Base-by-base conservation (phyloP, 139 green algal genomes). In the Mesotaenium endlicherianum region DNA sequence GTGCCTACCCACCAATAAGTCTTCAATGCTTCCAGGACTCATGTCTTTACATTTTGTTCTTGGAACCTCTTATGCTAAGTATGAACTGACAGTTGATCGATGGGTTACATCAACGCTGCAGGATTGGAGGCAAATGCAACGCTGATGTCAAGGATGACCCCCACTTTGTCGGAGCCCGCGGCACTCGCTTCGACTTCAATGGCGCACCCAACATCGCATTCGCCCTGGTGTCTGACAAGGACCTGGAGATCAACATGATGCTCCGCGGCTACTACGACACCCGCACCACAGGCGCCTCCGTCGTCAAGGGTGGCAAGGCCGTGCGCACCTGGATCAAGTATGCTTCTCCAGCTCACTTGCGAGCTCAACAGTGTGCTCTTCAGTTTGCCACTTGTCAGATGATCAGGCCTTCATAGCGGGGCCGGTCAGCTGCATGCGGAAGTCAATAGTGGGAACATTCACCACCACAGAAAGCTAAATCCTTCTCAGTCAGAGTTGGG, bases 161-260 rank as follows among this genome's bases (percentile, higher is more conserved):
- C 14, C 78, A 85, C 11, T 83, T 85, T 20, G 31, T 84, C 67
- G 78, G 78, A 2, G 69, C 68, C 16, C 41, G 76, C 45, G 80
- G 80, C 31, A 75, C 39, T 36, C 44, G 30, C 36, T 86, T 86
- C 71, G 80, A 86, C 38, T 86, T 86, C 69, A 74, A 40, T 3
- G 80, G 80, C 40, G 31, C 38, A 3, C 40, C 72, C 16, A 39
- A 44, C 16, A 31, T n/a, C 40, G 26, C 31, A 8, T 86, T 57
- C 80, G 60, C 72, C 69, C 49, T 86, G 30, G 17, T 83, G 5
- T 42, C 53, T 2, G 80, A 77, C 34, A 34, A 84, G 38, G 30
- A 42, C 34, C 39, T 86, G 30, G 31, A 77, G n/a, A 39, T 86
- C 2, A 86, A 86, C 69, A 80, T 78, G 50, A 6, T 20, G 11